Evolutionary conservation across 306 rosid species (phyloP), one percentile per base, ranked within the genome.

Genomic region (Rubus parviflorus): DNA sequence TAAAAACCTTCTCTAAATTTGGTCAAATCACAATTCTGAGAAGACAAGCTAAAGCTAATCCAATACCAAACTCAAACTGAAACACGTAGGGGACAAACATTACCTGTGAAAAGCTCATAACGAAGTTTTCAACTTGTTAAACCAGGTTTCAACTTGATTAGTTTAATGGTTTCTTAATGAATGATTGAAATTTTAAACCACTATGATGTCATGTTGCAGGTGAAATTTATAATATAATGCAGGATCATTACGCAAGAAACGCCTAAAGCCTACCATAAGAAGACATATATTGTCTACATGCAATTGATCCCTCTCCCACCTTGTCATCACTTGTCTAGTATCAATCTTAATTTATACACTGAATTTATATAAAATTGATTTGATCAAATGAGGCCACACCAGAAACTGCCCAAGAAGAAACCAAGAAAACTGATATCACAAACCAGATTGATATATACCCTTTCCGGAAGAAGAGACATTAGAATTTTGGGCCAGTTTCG

Each of bases 241-340:
- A 5, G 67, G 25, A 78, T 61, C 51, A 48, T 72, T 75, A 30
- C 77, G 54, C 77, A 43, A 70, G 64, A 49, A 64, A 83, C 20
- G 61, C 77, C 67, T 76, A 60, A 68, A 45, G 72, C 79, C 70
- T 77, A 64, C 76, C 69, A 74, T 83, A 72, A 78, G 80, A 70
- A 68, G 73, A 75, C 46, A 46, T n/a, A 70, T 43, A 75, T 80
- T 65, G 78, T 73, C 54, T 16, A 57, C 77, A 58, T 40, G 12
- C 48, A 23, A 25, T 58, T 20, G 0, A 72, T 74, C 42, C 25
- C 52, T 20, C 54, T 73, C 22, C 86, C 89, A 87, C 79, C 48
- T 80, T 75, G 77, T 60, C 83, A 65, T 82, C 85, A 81, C 88
- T 79, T 80, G 73, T 72, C 9, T 72, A 68, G 57, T 75, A 51